A percentile compares a stretch with the other conserved stretches of the same genome.
Evolutionary conservation across 495 filamentous ascomycete genomes (phyloP).

Genomic region (Podospora bellae-mahoneyi): DNA sequence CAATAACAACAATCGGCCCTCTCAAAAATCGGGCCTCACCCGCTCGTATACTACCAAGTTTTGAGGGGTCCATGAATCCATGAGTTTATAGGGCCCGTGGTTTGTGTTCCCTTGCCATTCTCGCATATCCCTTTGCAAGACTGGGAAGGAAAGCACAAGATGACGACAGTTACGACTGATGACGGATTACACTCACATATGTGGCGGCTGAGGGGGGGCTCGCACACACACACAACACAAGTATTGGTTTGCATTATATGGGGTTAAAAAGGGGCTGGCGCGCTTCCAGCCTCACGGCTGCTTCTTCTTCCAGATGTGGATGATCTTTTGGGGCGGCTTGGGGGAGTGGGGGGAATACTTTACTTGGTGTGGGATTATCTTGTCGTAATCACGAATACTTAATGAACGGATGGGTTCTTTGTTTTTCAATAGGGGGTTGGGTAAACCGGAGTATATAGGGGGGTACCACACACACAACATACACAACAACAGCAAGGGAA

Average conservation of each 20-base stretch:
- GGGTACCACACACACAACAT: constrained; percentile 9
- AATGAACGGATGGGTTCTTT: background rate
- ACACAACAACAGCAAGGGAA: constrained; percentile 1
- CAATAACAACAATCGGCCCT: constrained; percentile 23
- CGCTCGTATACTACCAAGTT: constrained; percentile 45
- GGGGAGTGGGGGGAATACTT: background rate
- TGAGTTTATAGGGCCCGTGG: background rate
- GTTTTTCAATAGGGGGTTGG: background rate
- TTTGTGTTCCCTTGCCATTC: background rate
- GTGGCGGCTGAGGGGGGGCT: background rate
- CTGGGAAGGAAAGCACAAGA: background rate
- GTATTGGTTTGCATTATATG: constrained; percentile 1
- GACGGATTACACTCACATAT: background rate
- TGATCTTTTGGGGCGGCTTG: background rate
- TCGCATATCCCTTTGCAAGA: background rate
- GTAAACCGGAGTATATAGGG: background rate
- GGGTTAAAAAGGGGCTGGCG: background rate
- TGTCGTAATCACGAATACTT: constrained; percentile 1
- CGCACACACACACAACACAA: background rate
- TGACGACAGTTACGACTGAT: constrained; percentile 6
- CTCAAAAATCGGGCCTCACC: constrained; percentile 36
- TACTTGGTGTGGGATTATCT: background rate
- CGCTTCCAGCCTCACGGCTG: constrained; percentile 2
- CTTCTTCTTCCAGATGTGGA: background rate
- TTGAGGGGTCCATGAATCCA: constrained; percentile 26